A percentile compares a stretch with the other conserved stretches of the same genome.
phyloP scores from a whole-genome alignment of 371 early-diverging fungal genomes.

The Zopfochytrium polystomum region DNA sequence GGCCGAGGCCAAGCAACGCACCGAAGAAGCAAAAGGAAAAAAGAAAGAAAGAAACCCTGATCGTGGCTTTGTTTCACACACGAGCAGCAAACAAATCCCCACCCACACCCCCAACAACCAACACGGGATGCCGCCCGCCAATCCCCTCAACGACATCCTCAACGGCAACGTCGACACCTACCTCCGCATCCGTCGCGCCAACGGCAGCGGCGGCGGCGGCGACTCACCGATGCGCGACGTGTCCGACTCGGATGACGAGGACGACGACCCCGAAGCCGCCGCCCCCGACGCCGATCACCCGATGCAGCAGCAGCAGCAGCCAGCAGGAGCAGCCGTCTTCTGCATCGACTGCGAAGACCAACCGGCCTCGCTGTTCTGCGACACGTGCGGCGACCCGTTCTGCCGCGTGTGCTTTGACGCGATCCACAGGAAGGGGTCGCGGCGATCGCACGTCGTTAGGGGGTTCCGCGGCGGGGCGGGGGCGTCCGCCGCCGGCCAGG shows the following conservation, averaged over 20 bases:
- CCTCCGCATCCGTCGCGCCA: too few relatives aligned
- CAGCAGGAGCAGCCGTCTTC: slow-evolving; percentile 48
- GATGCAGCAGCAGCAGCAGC: not conserved
- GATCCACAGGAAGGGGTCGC: slow-evolving; percentile 84
- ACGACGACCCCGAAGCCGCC: not conserved
- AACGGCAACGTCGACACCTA: too few relatives aligned
- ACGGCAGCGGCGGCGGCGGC: too few relatives aligned
- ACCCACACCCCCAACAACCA: too few relatives aligned
- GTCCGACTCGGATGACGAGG: not conserved
- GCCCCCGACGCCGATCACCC: not conserved
- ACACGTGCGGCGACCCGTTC: slow-evolving; percentile 54
- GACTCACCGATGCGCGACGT: too few relatives aligned
- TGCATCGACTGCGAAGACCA: slow-evolving; percentile 85
- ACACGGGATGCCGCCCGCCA: too few relatives aligned
- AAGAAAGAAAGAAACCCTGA: too few relatives aligned
- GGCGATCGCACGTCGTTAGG: slow-evolving; percentile 53
- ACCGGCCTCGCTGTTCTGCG: slow-evolving; percentile 39
- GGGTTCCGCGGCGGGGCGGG: not conserved
- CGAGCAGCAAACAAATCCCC: too few relatives aligned
- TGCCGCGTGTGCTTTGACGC: slow-evolving; percentile 87
- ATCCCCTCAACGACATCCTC: too few relatives aligned
- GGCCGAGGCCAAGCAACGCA: too few relatives aligned
- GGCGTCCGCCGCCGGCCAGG: not conserved
- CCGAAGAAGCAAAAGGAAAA: too few relatives aligned
- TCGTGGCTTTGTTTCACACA: too few relatives aligned